These are phyloP conservation scores for Porphyra umbilicalis DNA, from an alignment of 31 red algal genomes.

Conservation along the genomic window DNA sequence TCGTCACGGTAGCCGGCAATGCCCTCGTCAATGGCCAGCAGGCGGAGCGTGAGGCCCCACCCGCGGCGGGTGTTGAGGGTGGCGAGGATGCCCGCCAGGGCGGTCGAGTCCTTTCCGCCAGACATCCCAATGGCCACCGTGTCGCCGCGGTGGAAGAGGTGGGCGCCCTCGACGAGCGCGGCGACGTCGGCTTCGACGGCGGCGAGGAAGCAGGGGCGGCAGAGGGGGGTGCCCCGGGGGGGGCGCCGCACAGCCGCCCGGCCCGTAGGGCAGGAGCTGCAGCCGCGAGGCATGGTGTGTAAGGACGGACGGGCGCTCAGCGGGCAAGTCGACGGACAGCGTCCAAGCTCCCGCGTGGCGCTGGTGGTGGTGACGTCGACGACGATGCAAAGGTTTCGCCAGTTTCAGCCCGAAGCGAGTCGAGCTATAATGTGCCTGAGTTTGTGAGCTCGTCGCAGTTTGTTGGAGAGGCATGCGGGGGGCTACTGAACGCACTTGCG, in stretches of 20 bases:
- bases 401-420: too few species aligned
- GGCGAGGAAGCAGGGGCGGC: conserved; percentile 73
- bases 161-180: conserved; percentile 52
- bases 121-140: conserved; percentile 85
- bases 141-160: conserved; percentile 67
- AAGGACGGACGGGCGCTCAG: too few species aligned
- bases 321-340: too few species aligned
- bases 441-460: too few species aligned
- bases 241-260: conserved; percentile 61
- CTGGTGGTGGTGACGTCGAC: too few species aligned
- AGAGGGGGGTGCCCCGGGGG: conserved; percentile 48
- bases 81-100: conserved; percentile 67
- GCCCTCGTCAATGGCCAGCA: conserved; percentile 92
- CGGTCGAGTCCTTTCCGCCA: conserved; percentile 94
- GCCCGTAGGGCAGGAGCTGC: conserved; percentile 18
- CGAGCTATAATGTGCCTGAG: too few species aligned
- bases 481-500: too few species aligned
- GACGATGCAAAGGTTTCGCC: too few species aligned
- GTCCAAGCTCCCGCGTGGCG: too few species aligned
- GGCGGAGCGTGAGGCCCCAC: conserved; percentile 64
- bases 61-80: conserved; percentile 64
- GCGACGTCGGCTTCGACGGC: conserved; percentile 83
- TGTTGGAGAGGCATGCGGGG: too few species aligned
- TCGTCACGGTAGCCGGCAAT: conserved; percentile 96
- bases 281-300: conserved; percentile 42